These are phyloP conservation scores for Aspergillus latus DNA, from an alignment of 2,329 filamentous ascomycete species.

Conservation along the genomic window DNA sequence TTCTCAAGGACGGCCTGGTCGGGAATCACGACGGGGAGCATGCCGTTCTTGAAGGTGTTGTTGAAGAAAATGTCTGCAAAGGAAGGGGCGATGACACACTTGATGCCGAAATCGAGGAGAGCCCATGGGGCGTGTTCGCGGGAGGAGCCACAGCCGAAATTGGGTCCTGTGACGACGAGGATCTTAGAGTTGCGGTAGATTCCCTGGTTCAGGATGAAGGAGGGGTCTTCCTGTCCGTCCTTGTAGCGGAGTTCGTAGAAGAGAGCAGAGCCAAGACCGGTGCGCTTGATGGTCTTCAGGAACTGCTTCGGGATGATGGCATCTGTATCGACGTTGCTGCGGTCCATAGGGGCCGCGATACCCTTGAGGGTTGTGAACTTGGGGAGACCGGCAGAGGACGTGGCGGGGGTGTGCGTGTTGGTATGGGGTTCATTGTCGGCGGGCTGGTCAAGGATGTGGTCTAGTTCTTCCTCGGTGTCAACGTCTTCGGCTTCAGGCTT, in stretches of 20 bases:
- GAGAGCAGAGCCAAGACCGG: constrained; percentile 81
- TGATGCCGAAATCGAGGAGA: constrained; percentile 93
- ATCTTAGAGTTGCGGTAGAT: constrained; percentile 84
- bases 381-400: constrained; percentile 65
- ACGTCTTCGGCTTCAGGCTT: constrained; percentile 60
- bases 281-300: constrained; percentile 98
- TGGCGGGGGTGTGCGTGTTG: constrained; percentile 53
- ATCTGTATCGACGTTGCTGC: constrained; percentile 94
- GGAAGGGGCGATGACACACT: constrained; percentile 85
- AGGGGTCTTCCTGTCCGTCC: constrained; percentile 70
- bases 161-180: constrained; percentile 83
- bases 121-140: constrained; percentile 98
- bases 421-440: constrained; percentile 65
- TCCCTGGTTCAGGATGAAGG: constrained; percentile 87
- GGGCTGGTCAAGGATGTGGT: constrained; percentile 61
- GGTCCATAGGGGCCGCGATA: constrained; percentile 81
- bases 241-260: constrained; percentile 84
- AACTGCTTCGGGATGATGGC: constrained; percentile 99
- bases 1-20: constrained; percentile 65
- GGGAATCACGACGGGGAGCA: constrained; percentile 80
- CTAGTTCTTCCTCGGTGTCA: constrained; percentile 62
- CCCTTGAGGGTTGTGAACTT: constrained; percentile 84
- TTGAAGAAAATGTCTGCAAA: constrained; percentile 97
- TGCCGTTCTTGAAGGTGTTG: constrained; percentile 99
- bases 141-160: constrained; percentile 92